Percentiles rank a stretch among this genome's conserved stretches.
These are phyloP conservation scores for Vinca minor DNA, from an alignment of 257 asterid genomes.

Conservation along the genomic window DNA sequence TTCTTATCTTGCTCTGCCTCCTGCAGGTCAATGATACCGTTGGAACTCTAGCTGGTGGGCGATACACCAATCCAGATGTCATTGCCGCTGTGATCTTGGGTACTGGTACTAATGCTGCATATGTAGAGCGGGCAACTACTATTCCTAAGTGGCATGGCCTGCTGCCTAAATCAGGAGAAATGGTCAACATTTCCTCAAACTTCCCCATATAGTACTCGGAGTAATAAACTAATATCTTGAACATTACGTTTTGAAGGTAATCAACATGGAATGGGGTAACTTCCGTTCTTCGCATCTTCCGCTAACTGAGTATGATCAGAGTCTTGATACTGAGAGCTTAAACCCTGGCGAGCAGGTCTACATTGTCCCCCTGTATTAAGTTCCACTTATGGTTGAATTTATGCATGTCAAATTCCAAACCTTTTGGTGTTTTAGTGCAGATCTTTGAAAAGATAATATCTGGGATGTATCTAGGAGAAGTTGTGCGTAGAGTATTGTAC, in stretches of 20 bases:
- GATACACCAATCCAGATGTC: conserved; percentile 54
- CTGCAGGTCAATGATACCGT: conserved; percentile 84
- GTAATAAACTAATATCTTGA: not conserved
- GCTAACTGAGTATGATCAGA: conserved; percentile 63
- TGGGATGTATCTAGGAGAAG: conserved; percentile 95
- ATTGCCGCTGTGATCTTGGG: conserved; percentile 88
- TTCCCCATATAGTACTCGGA: no score
- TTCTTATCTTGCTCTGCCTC: conserved; percentile 6
- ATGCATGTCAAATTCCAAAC: not conserved
- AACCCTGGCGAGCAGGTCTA: conserved; percentile 92
- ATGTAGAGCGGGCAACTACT: conserved; percentile 67
- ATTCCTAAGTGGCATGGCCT: conserved; percentile 83
- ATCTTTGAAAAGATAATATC: conserved; percentile 80
- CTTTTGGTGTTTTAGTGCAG: conserved; percentile 32
- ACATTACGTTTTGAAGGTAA: conserved; percentile 40
- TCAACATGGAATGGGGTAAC: conserved; percentile 98
- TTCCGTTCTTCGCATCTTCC: conserved; percentile 84
- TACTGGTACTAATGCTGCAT: conserved; percentile 96
- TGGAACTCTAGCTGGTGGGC: conserved; percentile 87
- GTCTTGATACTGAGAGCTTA: conserved; percentile 70
- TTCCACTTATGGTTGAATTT: not conserved
- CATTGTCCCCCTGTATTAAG: not conserved
- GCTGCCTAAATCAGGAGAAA: conserved; percentile 67
- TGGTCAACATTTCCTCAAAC: conserved; percentile 40
- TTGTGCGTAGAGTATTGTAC: conserved; percentile 73